These are phyloP conservation scores for Neonectria hederae DNA, from an alignment of 2,329 filamentous ascomycete genomes.

Conservation along the genomic window DNA sequence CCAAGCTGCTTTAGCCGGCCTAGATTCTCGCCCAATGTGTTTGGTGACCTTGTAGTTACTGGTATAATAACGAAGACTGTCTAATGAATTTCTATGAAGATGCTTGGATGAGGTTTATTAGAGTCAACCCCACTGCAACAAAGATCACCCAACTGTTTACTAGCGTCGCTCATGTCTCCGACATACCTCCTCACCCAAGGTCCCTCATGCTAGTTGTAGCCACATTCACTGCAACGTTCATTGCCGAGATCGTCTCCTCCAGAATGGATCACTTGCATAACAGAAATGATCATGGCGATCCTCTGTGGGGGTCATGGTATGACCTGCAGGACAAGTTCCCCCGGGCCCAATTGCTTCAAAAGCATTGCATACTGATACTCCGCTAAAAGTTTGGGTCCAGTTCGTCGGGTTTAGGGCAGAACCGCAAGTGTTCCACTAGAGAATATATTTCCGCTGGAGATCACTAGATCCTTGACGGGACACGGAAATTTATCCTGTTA, in stretches of 20 bases:
- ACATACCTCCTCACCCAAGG: too few species aligned
- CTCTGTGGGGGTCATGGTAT: conserved; percentile 12
- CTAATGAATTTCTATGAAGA: too few species aligned
- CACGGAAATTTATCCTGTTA: neutral
- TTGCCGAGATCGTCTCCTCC: neutral
- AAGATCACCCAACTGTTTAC: neutral
- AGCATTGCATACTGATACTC: conserved; percentile 13
- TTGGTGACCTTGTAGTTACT: too few species aligned
- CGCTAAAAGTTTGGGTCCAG: conserved; percentile 7
- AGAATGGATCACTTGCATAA: neutral
- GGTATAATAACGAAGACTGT: too few species aligned
- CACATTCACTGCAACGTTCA: neutral
- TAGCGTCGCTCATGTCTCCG: too few species aligned
- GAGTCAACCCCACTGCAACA: neutral
- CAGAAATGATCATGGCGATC: neutral
- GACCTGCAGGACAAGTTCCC: neutral
- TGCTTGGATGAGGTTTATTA: neutral
- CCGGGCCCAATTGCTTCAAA: conserved; percentile 7
- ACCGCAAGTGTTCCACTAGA: neutral
- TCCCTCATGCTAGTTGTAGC: neutral
- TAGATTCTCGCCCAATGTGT: too few species aligned
- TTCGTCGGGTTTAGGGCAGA: neutral
- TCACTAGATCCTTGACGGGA: neutral
- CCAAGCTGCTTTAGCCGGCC: neutral
- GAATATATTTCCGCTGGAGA: neutral